Evolutionary conservation across 2,329 filamentous ascomycete genomes (phyloP).

Genomic region (Colletotrichum sp.): DNA sequence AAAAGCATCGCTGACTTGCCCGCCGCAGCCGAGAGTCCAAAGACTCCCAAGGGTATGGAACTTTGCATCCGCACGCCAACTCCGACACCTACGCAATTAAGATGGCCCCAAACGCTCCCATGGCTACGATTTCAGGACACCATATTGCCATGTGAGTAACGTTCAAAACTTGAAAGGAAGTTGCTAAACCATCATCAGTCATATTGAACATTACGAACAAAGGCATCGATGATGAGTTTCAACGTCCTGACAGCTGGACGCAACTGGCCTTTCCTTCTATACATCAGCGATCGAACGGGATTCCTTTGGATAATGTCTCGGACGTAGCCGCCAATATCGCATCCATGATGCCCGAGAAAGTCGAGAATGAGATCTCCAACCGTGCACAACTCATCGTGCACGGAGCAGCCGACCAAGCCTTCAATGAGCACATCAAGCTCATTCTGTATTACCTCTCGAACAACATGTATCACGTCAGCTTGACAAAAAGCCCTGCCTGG

Average conservation of each 20-base stretch:
- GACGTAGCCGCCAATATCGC: too few species aligned
- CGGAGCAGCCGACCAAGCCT: neutral
- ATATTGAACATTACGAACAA: too few species aligned
- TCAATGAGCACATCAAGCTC: neutral
- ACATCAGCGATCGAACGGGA: too few species aligned
- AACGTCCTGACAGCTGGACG: too few species aligned
- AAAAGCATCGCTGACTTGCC: rapidly evolving
- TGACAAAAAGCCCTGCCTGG: too few species aligned
- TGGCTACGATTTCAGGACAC: rapidly evolving
- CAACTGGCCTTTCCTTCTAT: too few species aligned
- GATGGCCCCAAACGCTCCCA: rapidly evolving
- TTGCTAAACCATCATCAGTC: too few species aligned
- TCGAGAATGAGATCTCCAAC: rapidly evolving
- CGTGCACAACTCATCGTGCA: rapidly evolving
- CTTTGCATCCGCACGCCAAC: neutral
- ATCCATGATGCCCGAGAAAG: neutral
- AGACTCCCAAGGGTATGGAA: neutral
- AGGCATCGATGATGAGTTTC: too few species aligned
- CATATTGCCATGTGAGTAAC: rapidly evolving
- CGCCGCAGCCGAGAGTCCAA: neutral
- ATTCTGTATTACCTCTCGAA: neutral
- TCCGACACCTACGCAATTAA: rapidly evolving
- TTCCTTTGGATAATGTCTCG: too few species aligned
- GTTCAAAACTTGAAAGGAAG: too few species aligned
- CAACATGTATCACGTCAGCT: too few species aligned